Percentiles rank a stretch among this genome's conserved stretches.
Conservation (phyloP, 1,139 yeast genomes). For the Nadsonia starkeyi-henricii region DNA sequence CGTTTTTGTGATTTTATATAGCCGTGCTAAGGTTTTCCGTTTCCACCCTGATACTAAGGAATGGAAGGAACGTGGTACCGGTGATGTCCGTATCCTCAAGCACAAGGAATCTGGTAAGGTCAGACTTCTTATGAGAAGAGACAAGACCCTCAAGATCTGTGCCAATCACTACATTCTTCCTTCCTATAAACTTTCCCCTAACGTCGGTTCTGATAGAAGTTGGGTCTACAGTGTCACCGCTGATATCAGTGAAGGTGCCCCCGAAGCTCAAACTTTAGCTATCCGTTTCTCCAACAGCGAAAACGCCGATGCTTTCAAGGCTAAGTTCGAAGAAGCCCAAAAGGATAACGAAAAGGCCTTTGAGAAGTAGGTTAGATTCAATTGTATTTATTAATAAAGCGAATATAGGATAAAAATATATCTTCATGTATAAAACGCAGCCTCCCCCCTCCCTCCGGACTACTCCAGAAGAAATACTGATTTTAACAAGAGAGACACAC, state of each 20-base stretch:
- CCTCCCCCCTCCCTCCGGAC: no score
- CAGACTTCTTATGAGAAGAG: slow-evolving; percentile 95
- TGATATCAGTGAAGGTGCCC: slow-evolving; percentile 88
- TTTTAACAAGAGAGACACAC: no score
- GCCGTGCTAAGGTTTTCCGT: slow-evolving; percentile 85
- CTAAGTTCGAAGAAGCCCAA: slow-evolving; percentile 75
- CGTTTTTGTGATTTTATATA: slow-evolving; percentile 5
- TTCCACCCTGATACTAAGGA: slow-evolving; percentile 65
- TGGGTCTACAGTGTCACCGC: slow-evolving; percentile 97
- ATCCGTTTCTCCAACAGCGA: slow-evolving; percentile 95
- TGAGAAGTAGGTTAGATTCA: slow-evolving; percentile 10
- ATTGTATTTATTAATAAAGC: no score
- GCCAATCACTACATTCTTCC: slow-evolving; percentile 89
- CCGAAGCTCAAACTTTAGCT: slow-evolving; percentile 94
- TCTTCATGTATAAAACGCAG: no score
- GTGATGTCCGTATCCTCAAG: slow-evolving; percentile 90
- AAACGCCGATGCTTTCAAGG: slow-evolving; percentile 92
- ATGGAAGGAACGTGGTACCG: slow-evolving; percentile 99
- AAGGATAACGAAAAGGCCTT: slow-evolving; percentile 36
- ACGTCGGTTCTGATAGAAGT: slow-evolving; percentile 93
- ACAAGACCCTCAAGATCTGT: slow-evolving; percentile 92
- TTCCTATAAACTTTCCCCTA: slow-evolving; percentile 76
- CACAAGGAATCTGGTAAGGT: slow-evolving; percentile 72
- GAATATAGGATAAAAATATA: no score
- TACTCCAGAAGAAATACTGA: no score